Base-by-base conservation (phyloP, 345 rosid genomes). In the Syzygium aromaticum region DNA sequence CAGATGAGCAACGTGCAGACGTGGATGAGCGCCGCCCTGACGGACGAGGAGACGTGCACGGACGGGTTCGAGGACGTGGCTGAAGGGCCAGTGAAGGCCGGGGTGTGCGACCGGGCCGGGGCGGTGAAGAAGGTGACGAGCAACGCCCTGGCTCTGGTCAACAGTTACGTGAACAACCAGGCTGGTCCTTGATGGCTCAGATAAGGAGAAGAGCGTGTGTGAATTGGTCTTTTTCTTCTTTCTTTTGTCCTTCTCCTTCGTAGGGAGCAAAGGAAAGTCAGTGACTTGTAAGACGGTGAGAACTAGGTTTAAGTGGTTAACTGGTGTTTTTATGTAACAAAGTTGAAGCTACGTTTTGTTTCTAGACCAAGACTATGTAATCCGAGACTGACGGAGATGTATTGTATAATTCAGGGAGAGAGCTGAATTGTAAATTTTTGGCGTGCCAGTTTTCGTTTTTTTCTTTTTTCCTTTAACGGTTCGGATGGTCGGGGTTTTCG, bases 21-120 rank as follows among this genome's bases (percentile, higher is more conserved):
- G 77, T 97, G 99, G 99, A 95, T 97, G 94, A 97, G 99, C 91
- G 96, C 99, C 0, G 97, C 98, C 14, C 84, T 97, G 90, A 96
- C 98, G 43, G 94, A 97, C 86, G 93, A 94, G 92, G 98, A 97
- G 84, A 96, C 97, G 43, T 97, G 99, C 56, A 92, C 93, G 63
- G 99, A 97, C 77, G 99, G 99, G 80, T 92, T 97, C 38, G 94
- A 90, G 67, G 97, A 91, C 82, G 91, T 94, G 86, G 91, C 87
- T 6, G 98, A 95, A 5, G 90, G 92, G 11, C 91, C 89, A 64
- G 88, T 90, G 88, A 92, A 94, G 91, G 49, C 91, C 86, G 94
- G 89, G 2, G 89, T 97, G 67, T 87, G 90, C 56, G 86, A 88
- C 23, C 91, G 92, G 51, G 92, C 92, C 33, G 90, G 85, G 85